Base-by-base conservation (phyloP, 768 basidiomycete genomes). In the Solioccasus polychromus region DNA sequence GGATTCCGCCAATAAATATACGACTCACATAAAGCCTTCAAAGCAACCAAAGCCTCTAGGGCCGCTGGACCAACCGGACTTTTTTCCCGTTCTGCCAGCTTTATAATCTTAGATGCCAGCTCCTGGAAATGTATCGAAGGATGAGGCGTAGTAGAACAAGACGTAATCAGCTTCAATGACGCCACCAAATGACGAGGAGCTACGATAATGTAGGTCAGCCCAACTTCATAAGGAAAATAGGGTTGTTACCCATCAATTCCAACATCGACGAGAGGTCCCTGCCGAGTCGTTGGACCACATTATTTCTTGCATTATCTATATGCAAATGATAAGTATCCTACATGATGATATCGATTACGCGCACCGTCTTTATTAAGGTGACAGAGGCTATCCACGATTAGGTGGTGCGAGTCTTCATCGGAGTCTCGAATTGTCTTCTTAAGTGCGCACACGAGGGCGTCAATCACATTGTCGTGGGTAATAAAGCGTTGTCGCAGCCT, bases 41-140 rank as follows among this genome's bases (percentile, higher is more conserved):
- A 20, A 5, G 42, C 35, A 32, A 51, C 35, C 12, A 53, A 25
- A 12, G 38, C 39, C 24, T 44, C 26, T 10, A 53, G 30, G 11
- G 52, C 52, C 5, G 39, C 45, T 10, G 42, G 5, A 20, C 52
- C 52, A n/a, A 44, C 39, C 1, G 22, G 29, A 19, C 34, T 3
- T 10, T 8, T 42, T 17, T 11, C 20, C 24, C 22, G 24, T 20
- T 11, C 17, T 20, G 40, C 39, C 14, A 53, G 15, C 2, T 39
- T n/a, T 7, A 7, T 2, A 25, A 53, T 43, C 22, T 14, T 43
- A 11, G 17, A 4, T 14, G 19, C 18, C 23, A 51, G 10, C 4
- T 0, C 2, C 22, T 34, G 34, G 8, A 4, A 6, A 20, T 1
- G 42, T 39, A 14, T 30, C n/a, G 17, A 23, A 25, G 1, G 5